Conservation (phyloP, 768 basidiomycete genomes). For the Lyophyllum atratum region DNA sequence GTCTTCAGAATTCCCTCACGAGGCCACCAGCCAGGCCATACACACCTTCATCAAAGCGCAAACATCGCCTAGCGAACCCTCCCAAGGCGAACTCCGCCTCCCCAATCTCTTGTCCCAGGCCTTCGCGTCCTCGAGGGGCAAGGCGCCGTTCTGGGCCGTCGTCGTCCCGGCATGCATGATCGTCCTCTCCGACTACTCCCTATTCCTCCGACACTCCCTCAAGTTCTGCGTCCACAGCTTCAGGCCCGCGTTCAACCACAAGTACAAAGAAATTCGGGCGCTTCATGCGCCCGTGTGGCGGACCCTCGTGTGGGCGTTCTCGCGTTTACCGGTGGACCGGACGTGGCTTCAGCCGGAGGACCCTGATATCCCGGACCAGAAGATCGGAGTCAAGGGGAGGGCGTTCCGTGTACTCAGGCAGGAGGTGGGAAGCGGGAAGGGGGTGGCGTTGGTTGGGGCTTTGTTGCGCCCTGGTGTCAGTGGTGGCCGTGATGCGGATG, state of each 20-base stretch:
- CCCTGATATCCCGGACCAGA: slow-evolving; percentile 17
- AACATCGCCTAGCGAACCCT: slow-evolving; percentile 7
- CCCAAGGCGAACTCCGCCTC: slow-evolving; percentile 20
- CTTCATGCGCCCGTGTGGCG: slow-evolving; percentile 52
- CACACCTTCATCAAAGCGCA: slow-evolving; percentile 28
- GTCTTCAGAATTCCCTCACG: slow-evolving; percentile 21
- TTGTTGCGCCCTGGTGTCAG: slow-evolving; percentile 37
- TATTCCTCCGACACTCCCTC: slow-evolving; percentile 43
- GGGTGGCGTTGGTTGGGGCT: slow-evolving; percentile 37
- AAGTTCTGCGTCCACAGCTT: slow-evolving; percentile 40
- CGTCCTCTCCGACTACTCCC: slow-evolving; percentile 41
- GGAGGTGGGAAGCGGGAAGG: slow-evolving; percentile 47
- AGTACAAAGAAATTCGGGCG: slow-evolving; percentile 32
- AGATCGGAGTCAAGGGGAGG: slow-evolving; percentile 24
- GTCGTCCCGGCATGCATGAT: slow-evolving; percentile 47
- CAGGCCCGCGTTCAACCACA: slow-evolving; percentile 31
- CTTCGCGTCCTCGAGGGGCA: slow-evolving; percentile 23
- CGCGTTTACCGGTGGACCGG: slow-evolving; percentile 19
- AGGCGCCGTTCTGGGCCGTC: slow-evolving; percentile 45
- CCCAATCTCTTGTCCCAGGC: slow-evolving; percentile 27
- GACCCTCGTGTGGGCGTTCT: slow-evolving; percentile 58
- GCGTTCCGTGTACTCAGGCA: slow-evolving; percentile 48
- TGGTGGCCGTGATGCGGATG: not conserved
- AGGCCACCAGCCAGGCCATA: slow-evolving; percentile 26
- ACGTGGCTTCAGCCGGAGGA: slow-evolving; percentile 28